Base-by-base conservation (phyloP, 2,329 filamentous ascomycete species). In the Venturia oleaginea region DNA sequence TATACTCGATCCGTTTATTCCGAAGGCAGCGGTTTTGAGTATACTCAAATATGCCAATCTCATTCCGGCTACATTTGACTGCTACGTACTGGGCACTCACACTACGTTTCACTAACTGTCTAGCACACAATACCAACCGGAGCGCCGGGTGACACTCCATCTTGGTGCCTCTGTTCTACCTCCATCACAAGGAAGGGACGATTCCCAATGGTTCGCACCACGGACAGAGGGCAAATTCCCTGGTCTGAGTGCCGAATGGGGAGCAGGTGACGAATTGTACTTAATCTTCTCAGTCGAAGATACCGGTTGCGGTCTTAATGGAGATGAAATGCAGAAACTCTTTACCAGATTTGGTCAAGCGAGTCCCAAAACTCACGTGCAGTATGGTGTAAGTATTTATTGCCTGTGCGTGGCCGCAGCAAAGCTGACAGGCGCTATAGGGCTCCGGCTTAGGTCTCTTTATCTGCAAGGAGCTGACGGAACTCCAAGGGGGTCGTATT, bases 301-400 rank as follows among this genome's bases (percentile, higher is more conserved):
- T 69, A 87, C 86, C 0, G 87, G 86, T 0, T 82, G 85, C 64
- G 86, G 87, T 0, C 76, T 90, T 37, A 84, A 81, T 1, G 78
- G 82, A 30, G 79, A 82, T 34, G 85, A 87, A 68, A 85, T 65
- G 46, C 48, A 64, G 24, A 30, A 81, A 37, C 78, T 91, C 0
- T 91, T 91, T 71, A 81, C 87, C 66, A 82, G 86, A 27, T 91
- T 91, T 71, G 82, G 84, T 10, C 88, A 91, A 73, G 86, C 86
- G 0, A 86, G 81, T 19, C 83, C 86, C 5, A 83, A 81, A 65
- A 89, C 86, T 0, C 86, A 89, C 51, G 59, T 51, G 15, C 64
- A 65, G 32, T 65, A 65, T 34, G 64, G 64, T 38, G 64, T 60
- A 17, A 60, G 61, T 62, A 27, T 30, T 11, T 15, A 8, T n/a